A percentile compares a stretch with the other conserved stretches of the same genome.
phyloP scores from a whole-genome alignment of 495 filamentous ascomycete species.

The Lepraria neglecta region DNA sequence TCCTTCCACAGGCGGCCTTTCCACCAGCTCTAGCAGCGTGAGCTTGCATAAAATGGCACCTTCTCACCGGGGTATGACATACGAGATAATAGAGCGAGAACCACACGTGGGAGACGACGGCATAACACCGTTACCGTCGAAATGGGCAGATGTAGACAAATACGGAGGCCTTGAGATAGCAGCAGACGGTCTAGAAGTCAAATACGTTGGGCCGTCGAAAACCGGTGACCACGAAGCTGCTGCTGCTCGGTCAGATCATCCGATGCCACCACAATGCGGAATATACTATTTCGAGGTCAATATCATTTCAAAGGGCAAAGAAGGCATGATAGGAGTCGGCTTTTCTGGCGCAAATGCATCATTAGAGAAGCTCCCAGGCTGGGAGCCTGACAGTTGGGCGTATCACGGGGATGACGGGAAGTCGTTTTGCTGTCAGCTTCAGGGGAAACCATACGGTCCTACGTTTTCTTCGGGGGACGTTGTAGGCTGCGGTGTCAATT shows the following conservation, averaged over 20 bases:
- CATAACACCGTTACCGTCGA: conserved; percentile 64
- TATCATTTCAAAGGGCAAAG: conserved; percentile 76
- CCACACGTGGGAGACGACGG: conserved; percentile 52
- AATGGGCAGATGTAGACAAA: conserved; percentile 78
- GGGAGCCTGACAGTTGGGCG: conserved; percentile 94
- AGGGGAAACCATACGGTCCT: conserved; percentile 70
- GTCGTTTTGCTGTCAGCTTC: conserved; percentile 66
- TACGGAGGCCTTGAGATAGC: conserved; percentile 64
- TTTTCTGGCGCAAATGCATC: conserved; percentile 71
- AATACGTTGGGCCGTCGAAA: conserved; percentile 58
- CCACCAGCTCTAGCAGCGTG: conserved; percentile 56
- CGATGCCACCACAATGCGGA: conserved; percentile 86
- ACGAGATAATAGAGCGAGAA: conserved; percentile 78
- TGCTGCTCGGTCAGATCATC: conserved; percentile 75
- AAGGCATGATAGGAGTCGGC: conserved; percentile 85
- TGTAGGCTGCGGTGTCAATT: conserved; percentile 91
- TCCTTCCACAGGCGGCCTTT: conserved; percentile 44
- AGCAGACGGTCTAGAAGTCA: conserved; percentile 69
- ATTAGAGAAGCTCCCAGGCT: conserved; percentile 80
- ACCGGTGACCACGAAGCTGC: conserved; percentile 75
- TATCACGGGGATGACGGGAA: conserved; percentile 97
- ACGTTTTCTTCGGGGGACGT: conserved; percentile 70
- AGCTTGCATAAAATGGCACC: conserved; percentile 61
- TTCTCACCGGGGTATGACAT: conserved; percentile 74
- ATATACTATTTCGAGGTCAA: conserved; percentile 96